Evolutionary conservation across 2,329 filamentous ascomycete genomes (phyloP).

Genomic region (Falciphora oryzae): DNA sequence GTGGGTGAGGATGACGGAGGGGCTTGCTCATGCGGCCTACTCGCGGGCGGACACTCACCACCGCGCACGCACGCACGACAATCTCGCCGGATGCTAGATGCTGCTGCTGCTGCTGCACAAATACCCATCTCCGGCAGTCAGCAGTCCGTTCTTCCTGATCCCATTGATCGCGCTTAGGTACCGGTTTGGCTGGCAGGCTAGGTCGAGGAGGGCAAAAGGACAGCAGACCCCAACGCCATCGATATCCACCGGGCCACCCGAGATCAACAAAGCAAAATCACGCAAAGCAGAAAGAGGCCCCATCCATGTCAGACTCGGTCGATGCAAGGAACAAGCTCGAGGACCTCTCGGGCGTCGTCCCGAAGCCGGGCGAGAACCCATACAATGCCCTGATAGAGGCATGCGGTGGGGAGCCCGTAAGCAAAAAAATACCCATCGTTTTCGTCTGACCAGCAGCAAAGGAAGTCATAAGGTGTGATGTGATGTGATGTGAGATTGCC

Average conservation of each 20-base stretch:
- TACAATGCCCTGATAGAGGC: conserved; percentile 67
- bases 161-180: background rate
- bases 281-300: background rate
- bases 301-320: conserved; percentile 29
- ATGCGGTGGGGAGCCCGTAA: conserved; percentile 62
- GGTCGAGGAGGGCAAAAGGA: background rate
- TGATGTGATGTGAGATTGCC: background rate
- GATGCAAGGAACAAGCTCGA: conserved; percentile 46
- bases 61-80: background rate
- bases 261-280: background rate
- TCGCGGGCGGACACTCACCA: background rate
- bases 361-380: conserved; percentile 59
- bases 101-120: no score
- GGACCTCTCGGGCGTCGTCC: conserved; percentile 46
- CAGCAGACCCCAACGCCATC: background rate
- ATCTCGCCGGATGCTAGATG: background rate
- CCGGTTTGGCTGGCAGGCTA: background rate
- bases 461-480: background rate
- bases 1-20: no score
- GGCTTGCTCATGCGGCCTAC: background rate
- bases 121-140: no score
- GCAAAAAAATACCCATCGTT: conserved; percentile 18
- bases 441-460: no score
- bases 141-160: no score
- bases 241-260: background rate